Evolutionary conservation across 441 rosid genomes (phyloP).

Genomic region (Jatropha podagrica): DNA sequence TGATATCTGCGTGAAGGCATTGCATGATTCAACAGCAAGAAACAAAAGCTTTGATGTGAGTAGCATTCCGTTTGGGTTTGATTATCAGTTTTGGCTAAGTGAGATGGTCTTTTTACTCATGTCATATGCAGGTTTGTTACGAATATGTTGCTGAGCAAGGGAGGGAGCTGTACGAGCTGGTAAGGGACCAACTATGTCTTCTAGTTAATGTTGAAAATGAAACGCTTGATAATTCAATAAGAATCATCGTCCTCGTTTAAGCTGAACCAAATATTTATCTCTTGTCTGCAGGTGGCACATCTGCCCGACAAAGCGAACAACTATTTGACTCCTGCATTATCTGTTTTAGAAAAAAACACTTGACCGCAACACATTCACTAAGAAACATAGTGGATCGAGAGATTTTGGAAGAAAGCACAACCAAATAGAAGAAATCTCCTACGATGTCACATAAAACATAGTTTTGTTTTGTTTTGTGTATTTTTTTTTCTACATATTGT

Average conservation of each 20-base stretch:
- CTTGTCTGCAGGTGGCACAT: slow-evolving; percentile 71
- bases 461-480: too few relatives aligned
- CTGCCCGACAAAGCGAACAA: slow-evolving; percentile 97
- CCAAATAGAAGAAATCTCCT: background rate
- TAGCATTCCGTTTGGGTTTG: slow-evolving; percentile 15
- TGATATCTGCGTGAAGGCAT: slow-evolving; percentile 90
- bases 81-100: slow-evolving; percentile 1
- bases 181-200: slow-evolving; percentile 27
- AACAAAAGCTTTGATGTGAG: slow-evolving; percentile 98
- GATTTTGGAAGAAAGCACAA: background rate
- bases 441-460: too few relatives aligned
- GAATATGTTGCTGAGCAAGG: slow-evolving; percentile 91
- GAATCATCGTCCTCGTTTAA: slow-evolving; percentile 9
- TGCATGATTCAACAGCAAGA: slow-evolving; percentile 94
- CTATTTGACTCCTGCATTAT: slow-evolving; percentile 88
- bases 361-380: slow-evolving; percentile 24
- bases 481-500: too few relatives aligned
- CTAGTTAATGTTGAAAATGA: background rate
- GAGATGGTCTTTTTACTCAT: slow-evolving; percentile 7
- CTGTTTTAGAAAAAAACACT: slow-evolving; percentile 88
- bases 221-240: background rate
- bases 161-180: slow-evolving; percentile 91
- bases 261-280: background rate
- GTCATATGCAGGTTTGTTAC: slow-evolving; percentile 69
- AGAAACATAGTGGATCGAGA: background rate